Evolutionary conservation across 192 early-diverging fungal species (phyloP).

Genomic region (Backusella tuberculispora): DNA sequence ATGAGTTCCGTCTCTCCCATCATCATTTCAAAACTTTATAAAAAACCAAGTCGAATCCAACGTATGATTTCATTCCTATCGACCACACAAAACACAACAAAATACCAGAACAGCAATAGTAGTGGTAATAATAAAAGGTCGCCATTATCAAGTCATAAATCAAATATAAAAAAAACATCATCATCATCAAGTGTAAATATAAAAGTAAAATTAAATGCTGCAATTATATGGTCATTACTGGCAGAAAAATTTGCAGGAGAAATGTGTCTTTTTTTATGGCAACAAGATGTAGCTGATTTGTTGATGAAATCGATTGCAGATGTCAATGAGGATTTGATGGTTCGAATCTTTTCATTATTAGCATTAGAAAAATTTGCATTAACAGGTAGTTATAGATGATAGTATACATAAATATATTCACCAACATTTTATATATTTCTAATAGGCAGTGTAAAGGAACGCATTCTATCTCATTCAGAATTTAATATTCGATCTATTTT

Average conservation of each 20-base stretch:
- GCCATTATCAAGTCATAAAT: no score
- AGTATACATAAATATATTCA: neutral
- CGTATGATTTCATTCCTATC: constrained; percentile 20
- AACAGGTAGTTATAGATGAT: constrained; percentile 49
- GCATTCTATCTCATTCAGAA: constrained; percentile 17
- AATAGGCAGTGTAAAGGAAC: constrained; percentile 23
- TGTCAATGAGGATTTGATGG: constrained; percentile 41
- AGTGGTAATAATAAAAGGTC: no score
- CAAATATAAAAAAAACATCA: neutral
- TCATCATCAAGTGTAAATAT: neutral
- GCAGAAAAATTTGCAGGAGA: constrained; percentile 60
- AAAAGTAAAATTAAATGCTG: constrained; percentile 44
- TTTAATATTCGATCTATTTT: constrained; percentile 17
- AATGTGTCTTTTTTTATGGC: constrained; percentile 51
- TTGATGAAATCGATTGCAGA: constrained; percentile 47
- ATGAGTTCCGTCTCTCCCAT: constrained; percentile 47
- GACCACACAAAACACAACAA: neutral
- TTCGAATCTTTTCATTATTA: constrained; percentile 56
- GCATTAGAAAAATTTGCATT: constrained; percentile 62
- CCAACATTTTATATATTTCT: neutral
- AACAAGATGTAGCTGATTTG: constrained; percentile 49
- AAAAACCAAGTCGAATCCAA: constrained; percentile 15
- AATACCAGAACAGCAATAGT: neutral
- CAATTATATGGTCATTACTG: constrained; percentile 56
- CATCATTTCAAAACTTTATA: constrained; percentile 41